Evolutionary conservation across 139 green algal genomes (phyloP), one percentile per base, ranked within the genome.

Genomic region (Tetradesmus lagerheimii): DNA sequence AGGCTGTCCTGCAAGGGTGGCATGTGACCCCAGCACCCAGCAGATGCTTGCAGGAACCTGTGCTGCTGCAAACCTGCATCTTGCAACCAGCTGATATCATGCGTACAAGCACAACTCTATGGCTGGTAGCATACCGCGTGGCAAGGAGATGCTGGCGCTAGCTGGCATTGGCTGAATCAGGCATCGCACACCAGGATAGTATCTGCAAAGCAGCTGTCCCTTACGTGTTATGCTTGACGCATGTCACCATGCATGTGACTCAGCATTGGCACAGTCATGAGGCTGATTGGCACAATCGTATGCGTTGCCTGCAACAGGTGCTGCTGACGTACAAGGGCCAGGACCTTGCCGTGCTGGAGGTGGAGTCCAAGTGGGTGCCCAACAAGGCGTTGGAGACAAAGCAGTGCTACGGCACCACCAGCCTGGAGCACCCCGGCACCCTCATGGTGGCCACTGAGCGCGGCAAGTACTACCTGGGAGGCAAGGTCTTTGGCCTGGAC

Each of bases 361-460:
- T 99, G 11, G 94, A 97, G 87, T 77, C 85, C 93, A 98, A 97
- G 91, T 99, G 94, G 94, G 12, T 76, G 64, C 97, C 97, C 64
- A 96, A 98, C 90, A 94, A 95, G 83, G 90, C 86, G 0, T 27
- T 45, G 37, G 93, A 95, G 89, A 95, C 95, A 27, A 86, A 94
- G 78, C 64, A 94, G 43, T 99, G 97, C 94, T 99, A 99, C 91
- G 95, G 96, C 85, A 98, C 96, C 53, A 93, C 93, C 64, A 97
- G 95, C 64, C 94, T 99, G n/a, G 97, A 99, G 94, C 97, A 99
- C 95, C 97, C 97, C 5, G 97, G 95, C 34, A 96, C 98, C n/a
- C 95, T 95, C 77, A 99, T 99, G 97, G 96, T 99, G 83, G 90
- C 95, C 39, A 97, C 94, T 93, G 97, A 99, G 93, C 95, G 97